Evolutionary conservation across 2,329 filamentous ascomycete genomes (phyloP).

Genomic region (Fusarium robinianum): DNA sequence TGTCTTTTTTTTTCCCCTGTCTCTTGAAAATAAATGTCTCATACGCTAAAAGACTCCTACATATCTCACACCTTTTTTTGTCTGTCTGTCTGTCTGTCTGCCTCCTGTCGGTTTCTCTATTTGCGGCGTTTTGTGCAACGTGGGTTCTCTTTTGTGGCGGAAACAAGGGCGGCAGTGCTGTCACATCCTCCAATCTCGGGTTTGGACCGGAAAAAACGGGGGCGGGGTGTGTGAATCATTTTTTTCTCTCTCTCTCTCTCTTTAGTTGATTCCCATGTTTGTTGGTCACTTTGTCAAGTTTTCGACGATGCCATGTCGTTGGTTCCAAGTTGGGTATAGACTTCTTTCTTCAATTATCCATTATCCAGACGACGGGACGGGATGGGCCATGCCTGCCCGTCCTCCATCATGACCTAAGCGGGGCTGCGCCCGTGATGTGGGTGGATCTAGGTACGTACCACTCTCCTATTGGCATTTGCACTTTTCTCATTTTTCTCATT

Average conservation of each 20-base stretch:
- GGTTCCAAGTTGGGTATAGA: conserved; percentile 4
- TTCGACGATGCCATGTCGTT: neutral
- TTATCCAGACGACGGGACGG: no score
- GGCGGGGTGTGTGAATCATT: neutral
- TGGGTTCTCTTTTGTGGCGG: neutral
- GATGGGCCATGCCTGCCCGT: no score
- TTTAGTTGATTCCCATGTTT: neutral
- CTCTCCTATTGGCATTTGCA: no score
- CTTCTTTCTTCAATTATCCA: neutral
- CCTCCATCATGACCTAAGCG: no score
- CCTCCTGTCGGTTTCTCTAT: conserved; percentile 6
- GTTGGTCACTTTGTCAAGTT: neutral
- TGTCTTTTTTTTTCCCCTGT: conserved; percentile 4
- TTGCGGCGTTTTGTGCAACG: neutral
- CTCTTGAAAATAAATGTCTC: no score
- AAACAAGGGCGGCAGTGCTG: neutral
- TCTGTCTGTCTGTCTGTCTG: conserved; percentile 7
- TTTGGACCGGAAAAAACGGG: conserved; percentile 11
- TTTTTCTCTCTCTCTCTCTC: no score
- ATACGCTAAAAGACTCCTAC: no score
- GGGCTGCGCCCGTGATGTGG: no score
- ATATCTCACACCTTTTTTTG: conserved; percentile 13
- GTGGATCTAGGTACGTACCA: no score
- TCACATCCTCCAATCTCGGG: conserved; percentile 32
- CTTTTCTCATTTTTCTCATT: no score